Base-by-base conservation (phyloP, 805 yeast genomes). In the Lachancea sp. region DNA sequence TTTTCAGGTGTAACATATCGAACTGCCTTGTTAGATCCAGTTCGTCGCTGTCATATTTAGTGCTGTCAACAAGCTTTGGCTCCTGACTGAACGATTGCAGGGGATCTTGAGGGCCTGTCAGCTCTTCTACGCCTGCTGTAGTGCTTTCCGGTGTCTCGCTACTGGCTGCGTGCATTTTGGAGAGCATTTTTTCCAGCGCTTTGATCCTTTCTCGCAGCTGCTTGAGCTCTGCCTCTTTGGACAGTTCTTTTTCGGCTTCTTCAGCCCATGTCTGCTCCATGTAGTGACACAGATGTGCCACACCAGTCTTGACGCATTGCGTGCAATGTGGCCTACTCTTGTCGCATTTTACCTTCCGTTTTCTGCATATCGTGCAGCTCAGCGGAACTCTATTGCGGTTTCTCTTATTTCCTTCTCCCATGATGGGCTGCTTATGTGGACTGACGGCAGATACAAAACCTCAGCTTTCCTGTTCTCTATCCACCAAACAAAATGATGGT, bases 181-280 rank as follows among this genome's bases (percentile, higher is more conserved):
- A 52, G 19, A 81, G 58, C 38, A 74, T 73, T 18, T 66, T 67
- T 41, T 77, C 85, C 40, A 85, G 63, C 9, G 68, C 69, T 38
- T 69, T 67, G 2, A 82, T 74, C 49, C 81, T 76, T 16, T 68
- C 69, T 52, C 77, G 77, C 74, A 86, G 74, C 56, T 74, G 78
- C 50, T 72, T 66, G 45, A 69, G 56, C 51, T 72, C 78, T 11
- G 66, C 62, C 36, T 63, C 77, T 46, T 77, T 70, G 49, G 75
- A 57, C 60, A 69, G 47, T 70, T 76, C 49, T 63, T 68, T 59
- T 77, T 84, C 55, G 67, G 65, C 59, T 51, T 65, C 57, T 56
- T 65, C 54, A 60, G 82, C 81, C 82, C 82, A 77, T n/a, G 71
- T 66, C 35, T 80, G 82, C 49, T 75, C 81, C 52, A 77, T 66